Conservation (phyloP, 2,329 filamentous ascomycete genomes). For the Aspergillus costaricaensis region DNA sequence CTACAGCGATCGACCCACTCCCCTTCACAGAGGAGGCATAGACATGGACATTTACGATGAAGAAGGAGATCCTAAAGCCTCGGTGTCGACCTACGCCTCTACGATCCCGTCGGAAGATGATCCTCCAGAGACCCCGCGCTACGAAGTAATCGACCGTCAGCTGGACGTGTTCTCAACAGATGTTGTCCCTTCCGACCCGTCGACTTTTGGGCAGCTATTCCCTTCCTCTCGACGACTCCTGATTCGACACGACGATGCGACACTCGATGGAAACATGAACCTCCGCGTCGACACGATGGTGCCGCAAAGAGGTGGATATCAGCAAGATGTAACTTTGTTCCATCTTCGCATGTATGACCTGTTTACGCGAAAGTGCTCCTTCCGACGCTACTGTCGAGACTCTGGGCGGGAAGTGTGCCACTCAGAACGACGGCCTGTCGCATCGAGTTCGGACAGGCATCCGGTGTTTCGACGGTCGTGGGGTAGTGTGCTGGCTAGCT, state of each 20-base stretch:
- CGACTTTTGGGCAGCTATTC: constrained; percentile 82
- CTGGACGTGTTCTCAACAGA: constrained; percentile 65
- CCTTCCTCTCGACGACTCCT: constrained; percentile 78
- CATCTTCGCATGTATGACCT: constrained; percentile 95
- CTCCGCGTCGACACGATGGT: constrained; percentile 81
- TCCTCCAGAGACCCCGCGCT: constrained; percentile 51
- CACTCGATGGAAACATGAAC: constrained; percentile 94
- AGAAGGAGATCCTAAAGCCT: constrained; percentile 51
- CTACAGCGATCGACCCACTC: constrained; percentile 36
- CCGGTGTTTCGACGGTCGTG: constrained; percentile 60
- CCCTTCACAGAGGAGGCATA: constrained; percentile 26
- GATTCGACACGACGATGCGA: constrained; percentile 88
- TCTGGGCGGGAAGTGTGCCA: constrained; percentile 93
- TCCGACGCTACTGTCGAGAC: constrained; percentile 87
- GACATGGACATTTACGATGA: constrained; percentile 21
- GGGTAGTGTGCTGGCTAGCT: constrained; percentile 59
- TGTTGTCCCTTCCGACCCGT: constrained; percentile 74
- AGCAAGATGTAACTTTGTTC: constrained; percentile 75
- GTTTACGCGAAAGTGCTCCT: constrained; percentile 80
- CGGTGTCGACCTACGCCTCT: constrained; percentile 79
- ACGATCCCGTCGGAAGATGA: constrained; percentile 65
- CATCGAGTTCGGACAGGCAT: constrained; percentile 53
- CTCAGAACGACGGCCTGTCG: constrained; percentile 65
- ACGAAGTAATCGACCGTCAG: constrained; percentile 51
- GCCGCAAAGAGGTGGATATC: constrained; percentile 56